These are phyloP conservation scores for Cercospora sp. DNA, from an alignment of 2,329 filamentous ascomycete genomes.

Conservation along the genomic window DNA sequence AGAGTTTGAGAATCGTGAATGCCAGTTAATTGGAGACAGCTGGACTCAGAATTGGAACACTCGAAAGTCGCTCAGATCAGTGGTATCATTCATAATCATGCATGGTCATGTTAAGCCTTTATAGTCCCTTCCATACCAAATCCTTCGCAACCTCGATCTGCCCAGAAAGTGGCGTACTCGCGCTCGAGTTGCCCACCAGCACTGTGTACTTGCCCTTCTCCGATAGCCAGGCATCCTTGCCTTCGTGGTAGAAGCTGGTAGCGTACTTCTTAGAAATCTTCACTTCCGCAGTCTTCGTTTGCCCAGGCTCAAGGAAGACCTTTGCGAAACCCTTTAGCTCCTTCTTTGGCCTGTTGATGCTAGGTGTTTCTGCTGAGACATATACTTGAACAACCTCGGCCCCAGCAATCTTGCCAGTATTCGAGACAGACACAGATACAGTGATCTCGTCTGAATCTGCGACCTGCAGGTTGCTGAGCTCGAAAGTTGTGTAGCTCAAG, in stretches of 20 bases:
- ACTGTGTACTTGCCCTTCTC: slow-evolving; percentile 67
- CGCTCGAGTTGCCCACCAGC: slow-evolving; percentile 61
- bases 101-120: neutral
- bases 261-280: slow-evolving; percentile 63
- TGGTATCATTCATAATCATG: neutral
- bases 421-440: slow-evolving; percentile 54
- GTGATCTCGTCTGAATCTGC: slow-evolving; percentile 53
- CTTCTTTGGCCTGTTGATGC: slow-evolving; percentile 66
- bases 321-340: slow-evolving; percentile 71
- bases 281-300: slow-evolving; percentile 59
- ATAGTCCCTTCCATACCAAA: slow-evolving; percentile 66
- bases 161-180: slow-evolving; percentile 51
- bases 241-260: slow-evolving; percentile 70
- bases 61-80: neutral
- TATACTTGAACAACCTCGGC: slow-evolving; percentile 69
- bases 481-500: slow-evolving; percentile 73
- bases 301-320: slow-evolving; percentile 58
- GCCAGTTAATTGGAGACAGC: neutral
- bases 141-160: slow-evolving; percentile 61
- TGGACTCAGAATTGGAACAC: neutral
- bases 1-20: neutral
- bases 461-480: slow-evolving; percentile 60
- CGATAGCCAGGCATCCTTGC: slow-evolving; percentile 62
- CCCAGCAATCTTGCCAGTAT: slow-evolving; percentile 59
- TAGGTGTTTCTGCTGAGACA: slow-evolving; percentile 62